Evolutionary conservation across 495 filamentous ascomycete species (phyloP).

Genomic region (Hypoxylon fragiforme): DNA sequence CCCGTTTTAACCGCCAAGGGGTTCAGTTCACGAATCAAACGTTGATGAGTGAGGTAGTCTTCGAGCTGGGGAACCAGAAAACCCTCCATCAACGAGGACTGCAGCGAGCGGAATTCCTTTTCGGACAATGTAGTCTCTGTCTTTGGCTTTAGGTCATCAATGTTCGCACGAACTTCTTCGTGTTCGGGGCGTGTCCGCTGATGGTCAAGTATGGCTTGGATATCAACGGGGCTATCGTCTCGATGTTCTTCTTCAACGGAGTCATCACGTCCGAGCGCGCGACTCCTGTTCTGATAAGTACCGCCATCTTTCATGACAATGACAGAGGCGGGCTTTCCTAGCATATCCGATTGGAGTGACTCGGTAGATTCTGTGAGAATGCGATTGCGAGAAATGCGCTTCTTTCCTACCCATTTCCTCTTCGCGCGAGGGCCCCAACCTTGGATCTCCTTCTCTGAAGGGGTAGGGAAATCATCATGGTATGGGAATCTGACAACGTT

Average conservation of each 20-base stretch:
- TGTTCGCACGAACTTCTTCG: conserved; percentile 44
- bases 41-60: conserved; percentile 39
- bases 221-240: no score
- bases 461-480: no score
- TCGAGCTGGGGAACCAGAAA: conserved; percentile 49
- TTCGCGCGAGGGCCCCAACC: no score
- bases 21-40: no score
- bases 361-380: conserved; percentile 20
- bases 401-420: no score
- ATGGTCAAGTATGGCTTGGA: conserved; percentile 37
- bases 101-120: conserved; percentile 45
- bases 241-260: no score
- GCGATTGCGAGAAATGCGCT: conserved; percentile 24
- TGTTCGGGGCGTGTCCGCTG: conserved; percentile 26
- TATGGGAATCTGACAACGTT: no score
- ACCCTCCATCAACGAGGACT: conserved; percentile 40
- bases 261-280: no score
- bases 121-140: conserved; percentile 33
- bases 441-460: no score
- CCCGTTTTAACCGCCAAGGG: not conserved
- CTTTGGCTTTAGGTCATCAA: conserved; percentile 47
- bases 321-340: conserved; percentile 44
- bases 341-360: conserved; percentile 21
- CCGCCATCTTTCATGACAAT: conserved; percentile 49
- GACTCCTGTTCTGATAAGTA: conserved; percentile 13